A percentile compares a stretch with the other conserved stretches of the same genome.
These are phyloP conservation scores for Colletotrichum gloeosporioides DNA, from an alignment of 2,329 filamentous ascomycete genomes.

Conservation along the genomic window DNA sequence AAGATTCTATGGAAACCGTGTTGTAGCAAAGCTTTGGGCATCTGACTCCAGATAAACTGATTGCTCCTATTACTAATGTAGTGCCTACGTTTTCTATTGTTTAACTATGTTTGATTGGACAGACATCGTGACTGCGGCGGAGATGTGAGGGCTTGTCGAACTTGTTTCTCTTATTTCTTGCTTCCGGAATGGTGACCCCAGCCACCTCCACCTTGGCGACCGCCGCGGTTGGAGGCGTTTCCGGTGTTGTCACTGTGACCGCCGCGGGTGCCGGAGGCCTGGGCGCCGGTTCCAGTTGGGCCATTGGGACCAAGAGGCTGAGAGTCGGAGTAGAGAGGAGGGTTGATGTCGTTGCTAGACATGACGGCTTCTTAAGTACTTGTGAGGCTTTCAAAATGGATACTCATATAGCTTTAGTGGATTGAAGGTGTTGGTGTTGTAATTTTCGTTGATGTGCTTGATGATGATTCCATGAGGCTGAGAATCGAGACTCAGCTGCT, in stretches of 20 bases:
- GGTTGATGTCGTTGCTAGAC: neutral
- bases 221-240: neutral
- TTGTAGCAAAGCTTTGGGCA: neutral
- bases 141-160: neutral
- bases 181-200: neutral
- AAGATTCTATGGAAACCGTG: fast-evolving
- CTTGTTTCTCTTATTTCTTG: neutral
- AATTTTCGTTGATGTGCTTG: neutral
- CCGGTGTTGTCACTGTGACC: neutral
- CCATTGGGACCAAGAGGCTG: neutral
- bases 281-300: neutral
- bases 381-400: neutral
- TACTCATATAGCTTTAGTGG: neutral
- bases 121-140: neutral
- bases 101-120: neutral
- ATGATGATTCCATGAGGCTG: neutral
- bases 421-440: neutral
- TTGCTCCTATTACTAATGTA: neutral
- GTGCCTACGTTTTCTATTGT: neutral
- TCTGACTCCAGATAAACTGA: neutral
- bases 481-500: neutral
- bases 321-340: neutral
- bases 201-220: neutral
- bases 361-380: neutral
- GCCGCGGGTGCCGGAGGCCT: neutral